Conservation (phyloP, 768 basidiomycete species). For the Xerocomellus intermedius region DNA sequence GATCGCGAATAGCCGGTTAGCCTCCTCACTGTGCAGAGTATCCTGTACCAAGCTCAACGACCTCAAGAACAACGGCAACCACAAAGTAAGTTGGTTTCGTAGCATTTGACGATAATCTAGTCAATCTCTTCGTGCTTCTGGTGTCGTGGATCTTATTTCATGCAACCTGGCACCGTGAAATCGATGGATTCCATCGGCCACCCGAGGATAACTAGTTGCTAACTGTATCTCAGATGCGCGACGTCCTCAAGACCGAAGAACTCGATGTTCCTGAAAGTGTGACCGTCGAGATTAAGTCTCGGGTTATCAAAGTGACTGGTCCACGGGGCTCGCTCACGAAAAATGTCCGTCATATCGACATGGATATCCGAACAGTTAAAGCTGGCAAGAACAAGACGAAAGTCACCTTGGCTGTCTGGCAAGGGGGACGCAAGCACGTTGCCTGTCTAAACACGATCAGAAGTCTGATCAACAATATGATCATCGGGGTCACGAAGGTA, state of each 20-base stretch:
- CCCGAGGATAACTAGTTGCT: conserved; percentile 34
- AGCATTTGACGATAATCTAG: neutral
- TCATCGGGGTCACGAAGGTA: conserved; percentile 95
- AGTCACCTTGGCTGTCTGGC: conserved; percentile 94
- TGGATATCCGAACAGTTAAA: conserved; percentile 87
- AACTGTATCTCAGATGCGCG: conserved; percentile 68
- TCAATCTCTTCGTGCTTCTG: neutral
- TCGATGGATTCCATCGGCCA: conserved; percentile 40
- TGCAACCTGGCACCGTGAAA: neutral
- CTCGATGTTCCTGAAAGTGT: conserved; percentile 86
- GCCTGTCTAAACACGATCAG: conserved; percentile 97
- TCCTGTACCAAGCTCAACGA: conserved; percentile 15
- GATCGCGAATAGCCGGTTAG: conserved; percentile 30
- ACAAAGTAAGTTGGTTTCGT: conserved; percentile 28
- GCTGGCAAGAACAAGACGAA: conserved; percentile 61
- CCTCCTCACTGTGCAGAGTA: conserved; percentile 4
- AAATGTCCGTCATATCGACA: conserved; percentile 89
- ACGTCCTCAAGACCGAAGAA: conserved; percentile 92
- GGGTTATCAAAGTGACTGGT: conserved; percentile 88
- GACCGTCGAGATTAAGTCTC: conserved; percentile 84
- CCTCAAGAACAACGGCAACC: conserved; percentile 25
- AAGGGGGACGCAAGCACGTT: conserved; percentile 97
- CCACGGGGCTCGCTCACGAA: conserved; percentile 92
- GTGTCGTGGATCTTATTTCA: conserved; percentile 1
- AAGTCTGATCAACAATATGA: conserved; percentile 95